Base-by-base conservation (phyloP, 441 rosid genomes). In the Erysimum pusillum region DNA sequence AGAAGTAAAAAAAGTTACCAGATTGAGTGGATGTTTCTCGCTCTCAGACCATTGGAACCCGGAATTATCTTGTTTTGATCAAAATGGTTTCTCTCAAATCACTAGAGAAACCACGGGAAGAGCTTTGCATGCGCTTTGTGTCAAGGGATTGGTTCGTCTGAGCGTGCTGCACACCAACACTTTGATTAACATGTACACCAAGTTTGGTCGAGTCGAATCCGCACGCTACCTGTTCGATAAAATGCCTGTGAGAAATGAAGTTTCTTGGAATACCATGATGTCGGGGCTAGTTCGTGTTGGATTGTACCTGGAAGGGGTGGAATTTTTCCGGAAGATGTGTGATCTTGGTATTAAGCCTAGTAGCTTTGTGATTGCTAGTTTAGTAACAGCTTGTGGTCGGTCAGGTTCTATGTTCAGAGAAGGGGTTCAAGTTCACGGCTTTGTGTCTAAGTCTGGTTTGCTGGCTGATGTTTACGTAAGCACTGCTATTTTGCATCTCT, bases 221-320 rank as follows among this genome's bases (percentile, higher is more conserved):
- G 91, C 97, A 22, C 89, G 88, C 56, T 67, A 87, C 76, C 80
- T 91, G 91, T 91, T 93, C 78, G 98, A 88, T 81, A 68, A 71
- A 81, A 91, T 87, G 95, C 48, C 69, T 67, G 85, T 83, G 28
- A 87, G 85, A 80, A 90, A 87, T 51, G 88, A 83, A 45, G 83
- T 87, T 74, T 87, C 98, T 48, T 93, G 98, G 97, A 93, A 92
- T 82, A 91, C 88, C 36, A 78, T 90, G 89, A 81, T 90, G 80
- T 87, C 97, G 12, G 96, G 93, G 9, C 65, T 85, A 75, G 94
- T 91, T 57, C 87, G 85, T 9, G 83, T 78, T 53, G 85, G 91
- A 15, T 62, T 71, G 51, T 87, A 87, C 71, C 13, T 73, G 17
- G 84, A 89, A 49, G 86, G 87, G 2, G 45, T 87, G 61, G 44